A percentile compares a stretch with the other conserved stretches of the same genome.
Conservation (phyloP, 176 grass and related monocot genomes). For the Oryza glaberrima region DNA sequence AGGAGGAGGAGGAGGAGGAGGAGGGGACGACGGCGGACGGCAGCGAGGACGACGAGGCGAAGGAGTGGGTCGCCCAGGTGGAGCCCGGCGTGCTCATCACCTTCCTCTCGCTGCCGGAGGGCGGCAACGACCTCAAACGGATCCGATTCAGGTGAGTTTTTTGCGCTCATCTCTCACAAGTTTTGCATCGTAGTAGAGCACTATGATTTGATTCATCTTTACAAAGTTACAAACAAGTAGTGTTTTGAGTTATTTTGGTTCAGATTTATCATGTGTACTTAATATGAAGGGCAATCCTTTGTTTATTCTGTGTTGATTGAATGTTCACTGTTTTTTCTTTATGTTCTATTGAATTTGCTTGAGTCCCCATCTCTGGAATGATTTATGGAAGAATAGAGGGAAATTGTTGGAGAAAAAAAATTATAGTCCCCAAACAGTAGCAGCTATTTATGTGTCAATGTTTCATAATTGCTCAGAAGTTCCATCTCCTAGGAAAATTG, state of each 20-base stretch:
- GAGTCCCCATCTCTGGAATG: neutral
- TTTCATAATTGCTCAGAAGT: neutral
- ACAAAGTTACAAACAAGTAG: neutral
- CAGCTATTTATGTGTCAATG: neutral
- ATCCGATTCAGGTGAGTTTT: conserved; percentile 85
- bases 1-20: conserved; percentile 32
- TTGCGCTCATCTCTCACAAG: neutral
- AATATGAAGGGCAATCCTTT: neutral
- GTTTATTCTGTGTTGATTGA: neutral
- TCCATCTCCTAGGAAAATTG: neutral
- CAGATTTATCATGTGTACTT: neutral
- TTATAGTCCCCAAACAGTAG: neutral
- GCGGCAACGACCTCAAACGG: conserved; percentile 79
- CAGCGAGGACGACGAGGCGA: conserved; percentile 55
- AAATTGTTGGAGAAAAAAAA: neutral
- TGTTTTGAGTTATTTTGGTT: neutral
- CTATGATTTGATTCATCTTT: neutral
- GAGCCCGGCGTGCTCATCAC: conserved; percentile 91
- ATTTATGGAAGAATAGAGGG: neutral
- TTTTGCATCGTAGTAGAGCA: conserved; percentile 3
- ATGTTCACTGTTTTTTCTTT: neutral
- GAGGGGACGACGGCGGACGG: conserved; percentile 36
- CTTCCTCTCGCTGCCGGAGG: conserved; percentile 68
- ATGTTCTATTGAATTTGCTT: neutral
- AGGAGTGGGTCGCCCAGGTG: conserved; percentile 88